Conservation (phyloP, 1,284 basidiomycete genomes). For the Trichosporon asahii region DNA sequence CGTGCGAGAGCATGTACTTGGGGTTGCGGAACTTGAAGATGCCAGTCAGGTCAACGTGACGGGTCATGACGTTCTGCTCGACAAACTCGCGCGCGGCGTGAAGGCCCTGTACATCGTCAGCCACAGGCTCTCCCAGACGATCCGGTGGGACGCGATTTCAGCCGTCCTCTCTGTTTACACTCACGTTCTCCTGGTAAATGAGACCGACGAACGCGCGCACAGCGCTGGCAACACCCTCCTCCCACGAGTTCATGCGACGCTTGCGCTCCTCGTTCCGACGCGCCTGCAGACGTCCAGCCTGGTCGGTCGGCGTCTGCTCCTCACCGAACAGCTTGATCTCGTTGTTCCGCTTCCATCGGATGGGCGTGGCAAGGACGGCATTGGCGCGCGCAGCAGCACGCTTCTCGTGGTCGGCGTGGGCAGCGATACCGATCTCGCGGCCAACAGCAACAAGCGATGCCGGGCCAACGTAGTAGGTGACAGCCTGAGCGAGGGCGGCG, state of each 20-base stretch:
- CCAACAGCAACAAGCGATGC: conserved; percentile 77
- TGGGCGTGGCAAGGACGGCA: conserved; percentile 29
- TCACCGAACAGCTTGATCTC: conserved; percentile 15
- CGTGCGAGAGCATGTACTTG: conserved; percentile 72
- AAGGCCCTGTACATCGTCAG: conserved; percentile 59
- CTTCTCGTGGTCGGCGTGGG: conserved; percentile 23
- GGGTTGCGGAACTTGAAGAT: conserved; percentile 89
- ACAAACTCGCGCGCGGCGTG: conserved; percentile 77
- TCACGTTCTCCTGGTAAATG: conserved; percentile 56
- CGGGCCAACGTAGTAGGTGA: conserved; percentile 86
- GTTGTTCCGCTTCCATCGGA: conserved; percentile 60
- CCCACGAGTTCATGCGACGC: conserved; percentile 32
- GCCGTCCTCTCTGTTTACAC: conserved; percentile 24
- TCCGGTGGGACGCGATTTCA: not conserved
- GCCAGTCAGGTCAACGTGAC: conserved; percentile 72
- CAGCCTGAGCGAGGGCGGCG: conserved; percentile 79
- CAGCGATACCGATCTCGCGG: conserved; percentile 61
- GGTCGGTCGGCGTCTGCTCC: conserved; percentile 16
- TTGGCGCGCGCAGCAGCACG: conserved; percentile 26
- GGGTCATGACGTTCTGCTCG: conserved; percentile 77
- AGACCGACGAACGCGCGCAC: conserved; percentile 57
- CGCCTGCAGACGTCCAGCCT: conserved; percentile 2
- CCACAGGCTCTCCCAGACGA: not conserved
- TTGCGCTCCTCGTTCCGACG: conserved; percentile 7
- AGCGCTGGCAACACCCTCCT: conserved; percentile 51